These are phyloP conservation scores for Psidium friedrichsthalianum DNA, from an alignment of 345 rosid species.

Conservation along the genomic window DNA sequence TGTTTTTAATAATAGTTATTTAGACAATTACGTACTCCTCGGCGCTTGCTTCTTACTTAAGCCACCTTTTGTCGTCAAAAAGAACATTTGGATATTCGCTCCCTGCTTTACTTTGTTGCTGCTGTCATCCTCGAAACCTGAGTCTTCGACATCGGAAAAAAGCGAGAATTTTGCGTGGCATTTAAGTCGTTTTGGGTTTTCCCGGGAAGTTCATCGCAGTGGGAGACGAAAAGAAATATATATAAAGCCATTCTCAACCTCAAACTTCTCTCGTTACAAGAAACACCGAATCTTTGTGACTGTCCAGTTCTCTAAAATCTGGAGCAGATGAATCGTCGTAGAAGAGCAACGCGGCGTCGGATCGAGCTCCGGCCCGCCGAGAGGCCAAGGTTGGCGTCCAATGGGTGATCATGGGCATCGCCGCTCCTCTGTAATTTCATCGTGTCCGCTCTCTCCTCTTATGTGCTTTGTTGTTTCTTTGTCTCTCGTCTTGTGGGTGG, in stretches of 20 bases:
- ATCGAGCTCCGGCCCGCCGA: neutral
- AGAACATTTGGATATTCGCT: neutral
- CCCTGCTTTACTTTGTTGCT: neutral
- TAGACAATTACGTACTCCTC: neutral
- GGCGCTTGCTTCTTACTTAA: accelerated
- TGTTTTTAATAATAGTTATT: neutral
- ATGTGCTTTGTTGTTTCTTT: neutral
- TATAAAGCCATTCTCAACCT: neutral
- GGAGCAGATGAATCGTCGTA: neutral
- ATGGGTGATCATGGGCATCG: neutral
- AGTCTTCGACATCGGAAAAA: neutral
- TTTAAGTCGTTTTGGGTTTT: neutral
- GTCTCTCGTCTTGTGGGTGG: neutral
- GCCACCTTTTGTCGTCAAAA: neutral
- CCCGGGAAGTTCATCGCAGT: neutral
- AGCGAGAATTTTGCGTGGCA: neutral
- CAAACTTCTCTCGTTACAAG: neutral
- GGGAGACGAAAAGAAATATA: neutral
- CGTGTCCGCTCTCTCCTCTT: neutral
- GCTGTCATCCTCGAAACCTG: neutral
- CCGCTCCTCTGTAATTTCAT: neutral
- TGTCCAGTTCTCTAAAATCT: neutral
- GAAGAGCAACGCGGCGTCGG: neutral
- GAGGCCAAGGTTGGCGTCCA: neutral
- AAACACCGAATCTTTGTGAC: neutral